Base-by-base conservation (phyloP, 139 green algal genomes). In the Prasinococcaceae sp. region DNA sequence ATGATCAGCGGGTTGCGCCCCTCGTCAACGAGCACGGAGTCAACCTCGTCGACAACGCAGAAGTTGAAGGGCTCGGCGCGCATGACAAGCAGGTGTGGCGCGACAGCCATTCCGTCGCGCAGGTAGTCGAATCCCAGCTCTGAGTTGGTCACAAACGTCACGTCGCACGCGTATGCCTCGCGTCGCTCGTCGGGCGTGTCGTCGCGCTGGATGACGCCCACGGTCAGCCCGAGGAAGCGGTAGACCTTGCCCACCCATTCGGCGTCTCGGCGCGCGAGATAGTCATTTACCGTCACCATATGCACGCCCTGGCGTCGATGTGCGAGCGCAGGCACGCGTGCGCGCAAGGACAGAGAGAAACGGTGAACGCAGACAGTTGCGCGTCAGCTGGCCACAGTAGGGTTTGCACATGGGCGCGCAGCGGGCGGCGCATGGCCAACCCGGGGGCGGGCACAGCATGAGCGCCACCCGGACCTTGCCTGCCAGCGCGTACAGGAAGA, bases 21-120 rank as follows among this genome's bases (percentile, higher is more conserved):
- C 23, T 86, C 73, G 47, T 90, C 81, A n/a, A 90, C 84, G 25
- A 90, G 58, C 22, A 90, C 53, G 2, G 65, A 78, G 64, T 90
- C 81, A 6, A 82, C 81, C 59, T 90, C 81, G 44, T 90, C 81
- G 6, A 96, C 74, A 9, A 97, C 77, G 17, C 76, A 81, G 57
- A 72, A 94, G 60, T 84, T 24, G 28, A 90, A 63, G 3, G 40
- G 20, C 4, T 56, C n/a, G 3, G 55, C 29, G 2, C 37, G 8
- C 22, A 68, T 10, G 5, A 63, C 43, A 19, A 63, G 53, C 4
- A 54, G 23, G 2, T 39, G 22, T 2, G 23, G 12, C n/a, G 25
- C 27, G 24, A 42, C 6, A 17, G 67, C 68, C 2, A 73, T 79
- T 69, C 92, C 88, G 69, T 96, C 85, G 0, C 65, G 58, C 0